Percentiles rank a stretch among this genome's conserved stretches.
Evolutionary conservation across 257 asterid genomes (phyloP).

Genomic region (Solanum appendiculatum): DNA sequence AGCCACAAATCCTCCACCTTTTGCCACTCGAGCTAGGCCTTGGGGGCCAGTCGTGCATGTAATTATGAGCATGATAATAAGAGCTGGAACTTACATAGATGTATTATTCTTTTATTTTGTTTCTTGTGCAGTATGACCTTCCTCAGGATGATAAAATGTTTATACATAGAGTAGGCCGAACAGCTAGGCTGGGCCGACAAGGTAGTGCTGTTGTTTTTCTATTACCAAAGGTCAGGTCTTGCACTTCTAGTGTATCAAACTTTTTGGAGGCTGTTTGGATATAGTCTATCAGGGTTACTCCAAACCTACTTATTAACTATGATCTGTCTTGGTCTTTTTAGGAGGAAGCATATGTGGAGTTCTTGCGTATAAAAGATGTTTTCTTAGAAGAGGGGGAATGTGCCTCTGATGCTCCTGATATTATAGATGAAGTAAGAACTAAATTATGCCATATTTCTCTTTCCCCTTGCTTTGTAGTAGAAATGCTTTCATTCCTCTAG

Average conservation of each 20-base stretch:
- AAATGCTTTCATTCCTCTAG: background rate
- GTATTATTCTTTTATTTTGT: conserved; percentile 5
- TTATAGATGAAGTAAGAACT: conserved; percentile 53
- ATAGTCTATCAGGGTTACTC: background rate
- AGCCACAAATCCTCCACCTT: too few species aligned
- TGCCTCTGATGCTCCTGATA: conserved; percentile 48
- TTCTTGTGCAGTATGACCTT: conserved; percentile 69
- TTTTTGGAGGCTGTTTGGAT: background rate
- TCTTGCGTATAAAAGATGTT: conserved; percentile 55
- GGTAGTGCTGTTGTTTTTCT: conserved; percentile 78
- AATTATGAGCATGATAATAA: background rate
- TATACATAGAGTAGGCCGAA: conserved; percentile 94
- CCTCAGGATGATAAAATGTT: conserved; percentile 95
- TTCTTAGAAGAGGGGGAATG: conserved; percentile 66
- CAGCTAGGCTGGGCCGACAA: conserved; percentile 92
- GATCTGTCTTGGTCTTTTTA: conserved; percentile 12
- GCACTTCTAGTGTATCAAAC: background rate
- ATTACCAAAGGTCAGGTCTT: conserved; percentile 58
- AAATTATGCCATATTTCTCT: background rate
- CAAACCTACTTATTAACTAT: background rate
- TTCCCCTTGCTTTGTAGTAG: background rate
- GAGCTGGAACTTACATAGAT: conserved; percentile 5
- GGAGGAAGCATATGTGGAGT: conserved; percentile 92
- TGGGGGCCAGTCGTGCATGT: background rate
- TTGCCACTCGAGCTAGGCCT: too few species aligned